These are phyloP conservation scores for Trametes cinnabarina DNA, from an alignment of 768 basidiomycete genomes.

Conservation along the genomic window DNA sequence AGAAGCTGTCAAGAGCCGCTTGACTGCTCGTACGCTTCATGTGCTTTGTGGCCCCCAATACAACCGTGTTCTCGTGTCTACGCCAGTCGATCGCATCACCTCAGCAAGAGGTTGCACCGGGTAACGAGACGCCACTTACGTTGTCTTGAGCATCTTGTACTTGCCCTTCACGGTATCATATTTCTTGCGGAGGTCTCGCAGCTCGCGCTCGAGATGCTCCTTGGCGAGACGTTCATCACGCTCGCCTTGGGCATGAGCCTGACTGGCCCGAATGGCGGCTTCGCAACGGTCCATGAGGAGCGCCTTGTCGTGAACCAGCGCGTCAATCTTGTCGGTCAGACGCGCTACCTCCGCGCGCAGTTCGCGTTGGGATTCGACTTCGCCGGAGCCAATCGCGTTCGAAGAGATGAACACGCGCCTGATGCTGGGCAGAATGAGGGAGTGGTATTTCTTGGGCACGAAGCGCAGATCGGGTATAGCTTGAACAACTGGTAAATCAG, in stretches of 20 bases:
- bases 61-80: slow-evolving; percentile 5
- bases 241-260: slow-evolving; percentile 34
- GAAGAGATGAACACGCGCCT: slow-evolving; percentile 47
- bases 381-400: slow-evolving; percentile 24
- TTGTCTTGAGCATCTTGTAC: slow-evolving; percentile 20
- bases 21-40: slow-evolving; percentile 24
- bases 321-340: slow-evolving; percentile 39
- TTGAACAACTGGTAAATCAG: not conserved
- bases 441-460: slow-evolving; percentile 50
- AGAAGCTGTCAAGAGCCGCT: slow-evolving; percentile 18
- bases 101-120: not conserved
- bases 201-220: slow-evolving; percentile 20
- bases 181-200: slow-evolving; percentile 19
- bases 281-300: slow-evolving; percentile 45
- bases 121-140: slow-evolving; percentile 1
- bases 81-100: not conserved
- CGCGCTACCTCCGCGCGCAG: slow-evolving; percentile 35
- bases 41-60: not conserved
- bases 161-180: slow-evolving; percentile 20
- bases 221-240: slow-evolving; percentile 23
- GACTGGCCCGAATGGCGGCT: slow-evolving; percentile 34
- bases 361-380: not conserved
- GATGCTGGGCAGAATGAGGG: slow-evolving; percentile 43
- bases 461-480: slow-evolving; percentile 39
- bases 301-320: slow-evolving; percentile 41